A percentile compares a stretch with the other conserved stretches of the same genome.
phyloP scores from a whole-genome alignment of 192 early-diverging fungal genomes.

The Gonapodya sp. region DNA sequence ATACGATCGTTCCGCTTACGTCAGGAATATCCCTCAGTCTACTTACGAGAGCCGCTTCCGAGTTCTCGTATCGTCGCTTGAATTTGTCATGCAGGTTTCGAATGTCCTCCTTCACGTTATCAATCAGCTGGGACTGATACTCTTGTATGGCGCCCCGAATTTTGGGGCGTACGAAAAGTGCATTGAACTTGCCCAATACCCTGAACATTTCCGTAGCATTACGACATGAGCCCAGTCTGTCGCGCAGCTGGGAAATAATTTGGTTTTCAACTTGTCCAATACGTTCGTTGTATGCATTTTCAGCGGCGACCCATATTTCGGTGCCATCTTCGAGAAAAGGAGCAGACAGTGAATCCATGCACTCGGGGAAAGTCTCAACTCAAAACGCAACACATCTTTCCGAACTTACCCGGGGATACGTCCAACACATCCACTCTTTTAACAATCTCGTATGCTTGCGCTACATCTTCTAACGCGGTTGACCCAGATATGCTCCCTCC shows the following conservation, averaged over 20 bases:
- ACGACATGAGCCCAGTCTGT: slow-evolving; percentile 86
- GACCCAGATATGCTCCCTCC: not conserved
- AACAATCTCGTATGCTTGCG: slow-evolving; percentile 80
- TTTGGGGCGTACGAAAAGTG: slow-evolving; percentile 97
- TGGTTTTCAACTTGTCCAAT: slow-evolving; percentile 94
- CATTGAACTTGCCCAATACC: slow-evolving; percentile 99
- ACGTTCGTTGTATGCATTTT: slow-evolving; percentile 86
- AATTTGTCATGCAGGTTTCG: slow-evolving; percentile 91
- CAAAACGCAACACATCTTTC: not conserved
- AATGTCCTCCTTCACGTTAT: slow-evolving; percentile 98
- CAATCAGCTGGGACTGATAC: slow-evolving; percentile 97
- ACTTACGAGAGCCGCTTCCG: slow-evolving; percentile 80
- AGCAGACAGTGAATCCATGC: slow-evolving; percentile 9
- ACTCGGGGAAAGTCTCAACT: slow-evolving; percentile 15
- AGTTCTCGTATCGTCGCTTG: slow-evolving; percentile 79
- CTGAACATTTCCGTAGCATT: slow-evolving; percentile 99
- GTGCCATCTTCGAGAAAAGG: slow-evolving; percentile 60
- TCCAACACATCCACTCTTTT: slow-evolving; percentile 93
- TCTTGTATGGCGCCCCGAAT: slow-evolving; percentile 99
- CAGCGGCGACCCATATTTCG: slow-evolving; percentile 82
- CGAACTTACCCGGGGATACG: slow-evolving; percentile 54
- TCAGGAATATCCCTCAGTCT: slow-evolving; percentile 87
- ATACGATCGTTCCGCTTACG: slow-evolving; percentile 87
- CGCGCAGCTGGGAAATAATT: slow-evolving; percentile 87
- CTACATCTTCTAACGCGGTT: slow-evolving; percentile 78